These are phyloP conservation scores for Mycena capillaripes DNA, from an alignment of 768 basidiomycete genomes.

Conservation along the genomic window DNA sequence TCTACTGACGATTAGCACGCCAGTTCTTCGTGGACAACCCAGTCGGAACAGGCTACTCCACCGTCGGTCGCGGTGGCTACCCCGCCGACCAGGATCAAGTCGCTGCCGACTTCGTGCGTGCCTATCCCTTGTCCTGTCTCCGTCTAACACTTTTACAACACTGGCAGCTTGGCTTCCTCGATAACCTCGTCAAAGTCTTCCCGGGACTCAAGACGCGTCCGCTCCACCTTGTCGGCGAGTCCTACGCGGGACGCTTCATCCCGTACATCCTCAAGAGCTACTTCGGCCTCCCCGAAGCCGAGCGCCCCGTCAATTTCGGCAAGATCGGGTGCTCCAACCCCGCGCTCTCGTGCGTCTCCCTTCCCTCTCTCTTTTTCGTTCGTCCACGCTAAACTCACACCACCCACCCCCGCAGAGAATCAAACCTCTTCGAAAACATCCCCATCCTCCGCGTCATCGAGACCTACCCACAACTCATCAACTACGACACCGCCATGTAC, in stretches of 20 bases:
- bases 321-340: conserved; percentile 26
- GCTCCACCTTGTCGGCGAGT: conserved; percentile 11
- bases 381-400: not conserved
- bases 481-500: conserved; percentile 74
- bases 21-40: conserved; percentile 63
- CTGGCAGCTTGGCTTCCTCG: conserved; percentile 58
- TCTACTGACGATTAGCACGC: not conserved
- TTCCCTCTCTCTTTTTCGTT: not conserved
- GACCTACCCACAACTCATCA: conserved; percentile 83
- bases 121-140: conserved; percentile 51
- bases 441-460: conserved; percentile 52
- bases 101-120: conserved; percentile 46
- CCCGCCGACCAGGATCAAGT: conserved; percentile 54
- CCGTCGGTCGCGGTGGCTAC: conserved; percentile 14
- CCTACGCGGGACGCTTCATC: conserved; percentile 48
- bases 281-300: conserved; percentile 50
- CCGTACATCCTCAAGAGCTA: conserved; percentile 65
- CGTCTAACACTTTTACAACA: too few species aligned
- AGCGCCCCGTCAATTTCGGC: conserved; percentile 6
- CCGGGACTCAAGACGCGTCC: conserved; percentile 12
- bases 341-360: conserved; percentile 14
- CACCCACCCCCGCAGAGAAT: not conserved
- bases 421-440: conserved; percentile 24
- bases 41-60: conserved; percentile 39
- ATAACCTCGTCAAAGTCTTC: conserved; percentile 56